Conservation (phyloP, 257 asterid genomes). For the Anisodus tanguticus region DNA sequence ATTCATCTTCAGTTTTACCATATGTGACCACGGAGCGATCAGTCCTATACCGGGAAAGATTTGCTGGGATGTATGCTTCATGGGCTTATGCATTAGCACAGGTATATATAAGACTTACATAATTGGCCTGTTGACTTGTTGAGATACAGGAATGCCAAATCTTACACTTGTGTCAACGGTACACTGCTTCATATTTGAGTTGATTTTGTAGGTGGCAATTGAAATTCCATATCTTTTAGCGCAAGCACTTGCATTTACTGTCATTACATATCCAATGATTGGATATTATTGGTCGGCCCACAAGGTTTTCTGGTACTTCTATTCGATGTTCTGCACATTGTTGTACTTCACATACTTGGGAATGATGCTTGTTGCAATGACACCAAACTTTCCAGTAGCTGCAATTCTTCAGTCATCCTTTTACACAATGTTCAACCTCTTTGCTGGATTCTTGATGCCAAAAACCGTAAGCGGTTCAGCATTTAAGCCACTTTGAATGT, state of each 20-base stretch:
- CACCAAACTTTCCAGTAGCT: slow-evolving; percentile 52
- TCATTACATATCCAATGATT: slow-evolving; percentile 57
- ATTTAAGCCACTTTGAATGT: neutral
- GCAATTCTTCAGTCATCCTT: slow-evolving; percentile 47
- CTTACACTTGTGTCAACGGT: neutral
- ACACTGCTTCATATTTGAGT: slow-evolving; percentile 17
- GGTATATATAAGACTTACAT: slow-evolving; percentile 34
- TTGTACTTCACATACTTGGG: slow-evolving; percentile 55
- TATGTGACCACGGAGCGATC: slow-evolving; percentile 52
- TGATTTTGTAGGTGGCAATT: slow-evolving; percentile 43
- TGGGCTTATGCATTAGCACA: slow-evolving; percentile 60
- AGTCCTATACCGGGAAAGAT: slow-evolving; percentile 53
- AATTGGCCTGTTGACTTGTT: neutral
- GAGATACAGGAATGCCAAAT: neutral
- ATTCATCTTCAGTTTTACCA: slow-evolving; percentile 47
- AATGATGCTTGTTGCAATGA: slow-evolving; percentile 53
- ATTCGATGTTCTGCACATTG: slow-evolving; percentile 47
- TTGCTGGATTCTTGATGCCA: slow-evolving; percentile 55
- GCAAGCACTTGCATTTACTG: slow-evolving; percentile 43
- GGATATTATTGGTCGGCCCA: slow-evolving; percentile 50
- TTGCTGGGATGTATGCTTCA: slow-evolving; percentile 56
- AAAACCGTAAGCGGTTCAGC: slow-evolving; percentile 42
- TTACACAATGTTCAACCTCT: slow-evolving; percentile 53
- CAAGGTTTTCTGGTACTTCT: slow-evolving; percentile 52
- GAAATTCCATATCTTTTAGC: slow-evolving; percentile 57